Conservation (phyloP, 306 rosid species). For the Vigna angularis region DNA sequence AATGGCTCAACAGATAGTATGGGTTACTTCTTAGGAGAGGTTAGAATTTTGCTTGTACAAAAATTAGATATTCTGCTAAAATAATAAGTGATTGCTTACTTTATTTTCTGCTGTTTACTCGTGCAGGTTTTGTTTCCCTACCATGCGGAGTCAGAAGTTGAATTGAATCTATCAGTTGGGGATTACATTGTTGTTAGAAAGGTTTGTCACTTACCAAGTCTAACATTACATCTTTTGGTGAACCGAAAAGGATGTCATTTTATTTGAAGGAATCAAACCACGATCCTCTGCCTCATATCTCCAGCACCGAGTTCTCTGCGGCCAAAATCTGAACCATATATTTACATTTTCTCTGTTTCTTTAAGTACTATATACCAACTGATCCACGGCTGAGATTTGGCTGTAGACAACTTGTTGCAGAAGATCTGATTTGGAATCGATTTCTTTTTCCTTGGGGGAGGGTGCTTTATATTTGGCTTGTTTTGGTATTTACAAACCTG, state of each 20-base stretch:
- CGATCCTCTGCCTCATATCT: too few species aligned
- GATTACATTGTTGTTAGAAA: slow-evolving; percentile 88
- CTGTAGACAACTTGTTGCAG: too few species aligned
- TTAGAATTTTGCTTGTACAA: slow-evolving; percentile 45
- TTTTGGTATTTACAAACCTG: not conserved
- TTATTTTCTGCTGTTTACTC: slow-evolving; percentile 29
- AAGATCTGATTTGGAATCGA: too few species aligned
- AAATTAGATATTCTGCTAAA: slow-evolving; percentile 14
- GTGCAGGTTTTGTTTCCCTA: slow-evolving; percentile 82
- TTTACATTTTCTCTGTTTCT: not conserved
- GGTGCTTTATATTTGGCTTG: not conserved
- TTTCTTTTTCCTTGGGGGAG: not conserved
- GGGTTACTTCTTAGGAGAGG: slow-evolving; percentile 98
- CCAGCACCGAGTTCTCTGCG: too few species aligned
- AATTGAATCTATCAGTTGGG: slow-evolving; percentile 83
- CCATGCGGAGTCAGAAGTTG: slow-evolving; percentile 83
- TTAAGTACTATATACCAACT: too few species aligned
- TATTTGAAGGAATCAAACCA: not conserved
- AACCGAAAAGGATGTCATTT: not conserved
- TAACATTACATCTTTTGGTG: not conserved
- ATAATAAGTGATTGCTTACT: slow-evolving; percentile 31
- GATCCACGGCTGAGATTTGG: too few species aligned
- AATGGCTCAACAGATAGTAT: slow-evolving; percentile 76
- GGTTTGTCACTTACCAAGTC: slow-evolving; percentile 56
- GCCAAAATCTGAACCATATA: too few species aligned